Evolutionary conservation across 1,284 basidiomycete species (phyloP), one percentile per base, ranked within the genome.

Genomic region (Stereum hirsutum): DNA sequence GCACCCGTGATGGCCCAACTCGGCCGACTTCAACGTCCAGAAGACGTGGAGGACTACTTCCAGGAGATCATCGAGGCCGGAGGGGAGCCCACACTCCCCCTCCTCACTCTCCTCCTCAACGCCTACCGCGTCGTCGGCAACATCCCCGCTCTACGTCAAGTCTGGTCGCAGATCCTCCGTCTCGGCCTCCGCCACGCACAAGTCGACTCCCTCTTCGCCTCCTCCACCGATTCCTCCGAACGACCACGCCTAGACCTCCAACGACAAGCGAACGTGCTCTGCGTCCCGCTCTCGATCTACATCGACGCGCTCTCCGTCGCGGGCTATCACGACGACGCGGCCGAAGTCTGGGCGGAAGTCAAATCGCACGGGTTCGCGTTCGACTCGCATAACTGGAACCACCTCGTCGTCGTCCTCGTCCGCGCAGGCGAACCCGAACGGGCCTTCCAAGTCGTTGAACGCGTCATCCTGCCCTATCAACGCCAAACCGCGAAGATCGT

Each of bases 371-470:
- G 90, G 1, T 88, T 95, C 52, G 72, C 72, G 3, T 92, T 94
- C 56, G 91, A 97, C 57, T 75, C 88, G 10, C 81, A 87, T 53
- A 98, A 97, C 62, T 99, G 91, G 87, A 98, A 97, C 57, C 81
- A 90, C 54, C 70, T 95, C 20, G 75, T 72, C 20, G 68, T 82
- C 3, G 86, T 84, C 11, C 73, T 95, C 26, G 70, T 91, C 24
- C 77, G 84, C 26, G 87, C 84, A 0, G 92, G 87, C 15, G 78
- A 95, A 54, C 60, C 81, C 6, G 78, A 83, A 49, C 83, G 84
- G 38, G 92, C 90, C 3, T 89, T 95, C 59, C 79, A 84, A 53
- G 70, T 96, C 20, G 63, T 92, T 23, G 89, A 97, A 58, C 70
- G 75, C 36, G 78, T 97, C 32, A 70, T 97, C 42, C 53, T 92